Base-by-base conservation (phyloP, 768 basidiomycete genomes). In the Melanogaster broomeanus region DNA sequence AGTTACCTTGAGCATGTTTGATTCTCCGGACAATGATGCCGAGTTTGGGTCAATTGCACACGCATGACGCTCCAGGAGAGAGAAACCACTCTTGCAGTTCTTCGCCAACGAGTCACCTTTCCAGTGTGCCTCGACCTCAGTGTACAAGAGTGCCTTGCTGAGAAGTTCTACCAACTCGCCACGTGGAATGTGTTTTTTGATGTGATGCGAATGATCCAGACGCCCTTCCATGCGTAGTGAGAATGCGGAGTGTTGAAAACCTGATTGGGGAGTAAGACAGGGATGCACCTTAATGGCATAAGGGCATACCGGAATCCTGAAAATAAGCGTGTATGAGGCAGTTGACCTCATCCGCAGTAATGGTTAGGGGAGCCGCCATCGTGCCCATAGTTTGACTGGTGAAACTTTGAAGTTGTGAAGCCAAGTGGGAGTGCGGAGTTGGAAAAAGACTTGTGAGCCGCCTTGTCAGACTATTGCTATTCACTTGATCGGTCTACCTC, bases 91-190 rank as follows among this genome's bases (percentile, higher is more conserved):
- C 62, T 81, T 84, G 77, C 91, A 93, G 59, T 80, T 83, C 40
- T 72, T 75, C 7, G 81, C 77, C 52, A 87, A 70, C 31, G 75
- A 72, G 62, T 83, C 82, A 9, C 77, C 78, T 54, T 82, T 80
- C 85, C 88, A 93, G 61, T 93, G 91, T 7, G 85, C 79, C 73
- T 93, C 91, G 46, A 88, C 88, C 71, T 93, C 91, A 18, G 78
- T 74, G 58, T 90, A 93, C 10, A 93, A 78, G 16, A 93, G 72
- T 4, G 91, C 83, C 70, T 90, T 93, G 64, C 80, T 79, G 30
- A 93, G 79, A 21, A 92, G 81, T 50, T 93, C 89, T 35, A 91
- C 74, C 22, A 93, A 79, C 64, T 92, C 88, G 11, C 91, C 91
- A 18, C 90, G 82, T 22, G 84, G 86, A 45, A 93, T 84, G 53